Conservation (phyloP, 306 rosid genomes). For the Vigna trinervia region DNA sequence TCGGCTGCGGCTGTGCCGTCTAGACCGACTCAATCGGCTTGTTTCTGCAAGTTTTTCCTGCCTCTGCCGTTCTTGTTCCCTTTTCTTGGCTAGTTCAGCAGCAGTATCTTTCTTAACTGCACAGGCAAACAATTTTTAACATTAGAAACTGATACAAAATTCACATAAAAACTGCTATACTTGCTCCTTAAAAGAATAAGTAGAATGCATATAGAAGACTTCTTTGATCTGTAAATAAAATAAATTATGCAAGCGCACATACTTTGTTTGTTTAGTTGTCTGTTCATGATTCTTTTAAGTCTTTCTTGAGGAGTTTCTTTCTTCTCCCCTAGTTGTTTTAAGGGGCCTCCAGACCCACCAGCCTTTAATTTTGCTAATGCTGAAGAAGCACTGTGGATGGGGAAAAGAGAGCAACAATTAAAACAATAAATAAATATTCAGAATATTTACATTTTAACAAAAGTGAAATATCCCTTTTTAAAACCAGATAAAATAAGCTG, state of each 20-base stretch:
- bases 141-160: constrained; percentile 17
- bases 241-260: constrained; percentile 44
- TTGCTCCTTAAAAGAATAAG: constrained; percentile 17
- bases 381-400: constrained; percentile 78
- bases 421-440: constrained; percentile 23
- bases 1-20: constrained; percentile 78
- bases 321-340: constrained; percentile 81
- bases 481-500: neutral
- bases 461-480: constrained; percentile 1
- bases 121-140: constrained; percentile 31
- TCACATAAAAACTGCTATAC: neutral
- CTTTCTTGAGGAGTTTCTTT: constrained; percentile 99
- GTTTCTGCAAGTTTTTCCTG: constrained; percentile 96
- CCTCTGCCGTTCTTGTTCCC: constrained; percentile 92
- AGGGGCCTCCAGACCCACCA: constrained; percentile 75
- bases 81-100: constrained; percentile 88
- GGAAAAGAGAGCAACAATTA: constrained; percentile 33
- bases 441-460: neutral
- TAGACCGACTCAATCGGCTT: constrained; percentile 75
- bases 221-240: constrained; percentile 38
- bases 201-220: constrained; percentile 28
- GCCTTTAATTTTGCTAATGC: constrained; percentile 84
- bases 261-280: constrained; percentile 94
- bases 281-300: constrained; percentile 98
- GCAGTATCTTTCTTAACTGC: constrained; percentile 97